Conservation (phyloP, 2,329 filamentous ascomycete species). For the Pestalotiopsis sp. region DNA sequence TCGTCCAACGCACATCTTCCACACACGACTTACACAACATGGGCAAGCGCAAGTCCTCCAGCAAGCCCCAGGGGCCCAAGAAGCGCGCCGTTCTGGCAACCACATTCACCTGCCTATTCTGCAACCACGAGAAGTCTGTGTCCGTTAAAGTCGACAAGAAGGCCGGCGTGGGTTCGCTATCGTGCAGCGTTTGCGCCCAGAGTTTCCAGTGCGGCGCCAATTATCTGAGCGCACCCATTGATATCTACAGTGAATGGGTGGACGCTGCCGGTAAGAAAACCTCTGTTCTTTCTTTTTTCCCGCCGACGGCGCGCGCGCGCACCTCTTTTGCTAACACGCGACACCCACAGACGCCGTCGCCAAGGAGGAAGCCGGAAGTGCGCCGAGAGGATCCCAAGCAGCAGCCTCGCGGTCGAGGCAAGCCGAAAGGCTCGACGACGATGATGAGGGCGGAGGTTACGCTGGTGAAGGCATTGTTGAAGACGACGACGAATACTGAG, state of each 20-base stretch:
- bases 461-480: constrained; percentile 54
- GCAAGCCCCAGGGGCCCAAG: constrained; percentile 79
- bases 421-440: constrained; percentile 38
- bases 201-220: constrained; percentile 92
- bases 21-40: constrained; percentile 14
- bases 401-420: constrained; percentile 22
- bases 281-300: constrained; percentile 12
- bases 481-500: constrained; percentile 60
- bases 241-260: constrained; percentile 98
- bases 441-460: constrained; percentile 57
- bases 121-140: constrained; percentile 95
- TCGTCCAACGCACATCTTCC: background rate
- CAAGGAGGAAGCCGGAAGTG: constrained; percentile 38
- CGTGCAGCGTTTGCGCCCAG: constrained; percentile 93
- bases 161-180: constrained; percentile 78
- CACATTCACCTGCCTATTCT: constrained; percentile 96
- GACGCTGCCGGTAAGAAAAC: constrained; percentile 68
- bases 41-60: constrained; percentile 93
- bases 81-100: constrained; percentile 78
- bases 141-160: constrained; percentile 94
- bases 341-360: constrained; percentile 49
- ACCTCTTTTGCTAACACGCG: constrained; percentile 15
- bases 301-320: background rate
- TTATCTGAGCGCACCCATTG: constrained; percentile 87
- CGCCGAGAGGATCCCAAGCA: constrained; percentile 14